Evolutionary conservation across 805 yeast genomes (phyloP).

Genomic region (Cyberlindnera misumaiensis): DNA sequence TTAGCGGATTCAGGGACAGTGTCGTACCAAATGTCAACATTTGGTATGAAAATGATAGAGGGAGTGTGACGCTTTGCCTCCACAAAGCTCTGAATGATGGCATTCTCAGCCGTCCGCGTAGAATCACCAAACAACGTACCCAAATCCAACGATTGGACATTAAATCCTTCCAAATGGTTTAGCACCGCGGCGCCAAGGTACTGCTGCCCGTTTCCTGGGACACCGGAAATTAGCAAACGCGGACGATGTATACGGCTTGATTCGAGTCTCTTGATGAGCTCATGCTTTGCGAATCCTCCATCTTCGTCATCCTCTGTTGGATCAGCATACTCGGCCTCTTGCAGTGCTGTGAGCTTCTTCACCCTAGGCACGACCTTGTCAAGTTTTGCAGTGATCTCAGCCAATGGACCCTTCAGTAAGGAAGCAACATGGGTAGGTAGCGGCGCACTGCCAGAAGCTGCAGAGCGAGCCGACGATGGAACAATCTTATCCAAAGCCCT

Average conservation of each 20-base stretch:
- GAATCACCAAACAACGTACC: constrained; percentile 73
- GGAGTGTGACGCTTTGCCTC: constrained; percentile 92
- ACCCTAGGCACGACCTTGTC: constrained; percentile 55
- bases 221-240: constrained; percentile 66
- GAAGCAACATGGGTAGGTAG: constrained; percentile 69
- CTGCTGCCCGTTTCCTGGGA: constrained; percentile 78
- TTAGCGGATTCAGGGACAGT: constrained; percentile 65
- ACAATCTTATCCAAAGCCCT: constrained; percentile 78
- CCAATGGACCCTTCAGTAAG: constrained; percentile 47
- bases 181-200: constrained; percentile 78
- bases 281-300: constrained; percentile 65
- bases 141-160: constrained; percentile 79
- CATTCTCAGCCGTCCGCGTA: constrained; percentile 74
- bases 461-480: constrained; percentile 87
- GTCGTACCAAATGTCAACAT: constrained; percentile 66
- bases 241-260: constrained; percentile 75
- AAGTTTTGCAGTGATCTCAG: constrained; percentile 39
- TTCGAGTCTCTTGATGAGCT: constrained; percentile 43
- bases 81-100: constrained; percentile 72
- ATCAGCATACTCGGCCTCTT: constrained; percentile 62
- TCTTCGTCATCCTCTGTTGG: constrained; percentile 49
- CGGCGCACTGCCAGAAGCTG: constrained; percentile 68
- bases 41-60: constrained; percentile 76
- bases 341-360: constrained; percentile 49
- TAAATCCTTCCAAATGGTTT: constrained; percentile 81